Evolutionary conservation across 371 early-diverging fungal species (phyloP).

Genomic region (Mortierella sp.): DNA sequence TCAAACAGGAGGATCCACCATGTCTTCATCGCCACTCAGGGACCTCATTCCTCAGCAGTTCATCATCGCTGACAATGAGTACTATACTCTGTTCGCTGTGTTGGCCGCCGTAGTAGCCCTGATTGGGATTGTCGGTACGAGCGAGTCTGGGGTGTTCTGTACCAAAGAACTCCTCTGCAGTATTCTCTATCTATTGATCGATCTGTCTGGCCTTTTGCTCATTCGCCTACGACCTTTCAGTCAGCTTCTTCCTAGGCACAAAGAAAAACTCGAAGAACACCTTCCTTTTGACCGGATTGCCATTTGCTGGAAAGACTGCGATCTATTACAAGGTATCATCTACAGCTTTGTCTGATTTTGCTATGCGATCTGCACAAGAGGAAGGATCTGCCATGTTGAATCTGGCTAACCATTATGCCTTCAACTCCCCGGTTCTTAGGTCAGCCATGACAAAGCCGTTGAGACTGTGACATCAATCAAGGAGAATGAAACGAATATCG

Average conservation of each 20-base stretch:
- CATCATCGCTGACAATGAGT: conserved; percentile 37
- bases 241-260: conserved; percentile 17
- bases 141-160: too few relatives aligned
- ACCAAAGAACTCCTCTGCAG: too few relatives aligned
- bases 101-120: conserved; percentile 19
- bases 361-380: not conserved
- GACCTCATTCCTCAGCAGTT: conserved; percentile 31
- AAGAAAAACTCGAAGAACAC: conserved; percentile 57
- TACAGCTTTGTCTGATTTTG: not conserved
- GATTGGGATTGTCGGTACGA: conserved; percentile 19
- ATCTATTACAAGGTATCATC: conserved; percentile 58
- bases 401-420: not conserved
- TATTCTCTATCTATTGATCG: not conserved
- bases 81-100: conserved; percentile 18
- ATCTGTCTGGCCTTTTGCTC: too few relatives aligned
- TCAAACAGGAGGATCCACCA: not conserved
- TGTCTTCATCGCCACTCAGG: conserved; percentile 20
- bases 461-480: conserved; percentile 79
- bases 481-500: conserved; percentile 72
- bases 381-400: not conserved
- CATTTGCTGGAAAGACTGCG: conserved; percentile 68
- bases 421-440: conserved; percentile 42
- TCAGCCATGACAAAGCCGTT: conserved; percentile 60
- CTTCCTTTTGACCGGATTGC: conserved; percentile 64
- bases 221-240: not conserved